These are phyloP conservation scores for Trametes maxima DNA, from an alignment of 768 basidiomycete species.

Conservation along the genomic window DNA sequence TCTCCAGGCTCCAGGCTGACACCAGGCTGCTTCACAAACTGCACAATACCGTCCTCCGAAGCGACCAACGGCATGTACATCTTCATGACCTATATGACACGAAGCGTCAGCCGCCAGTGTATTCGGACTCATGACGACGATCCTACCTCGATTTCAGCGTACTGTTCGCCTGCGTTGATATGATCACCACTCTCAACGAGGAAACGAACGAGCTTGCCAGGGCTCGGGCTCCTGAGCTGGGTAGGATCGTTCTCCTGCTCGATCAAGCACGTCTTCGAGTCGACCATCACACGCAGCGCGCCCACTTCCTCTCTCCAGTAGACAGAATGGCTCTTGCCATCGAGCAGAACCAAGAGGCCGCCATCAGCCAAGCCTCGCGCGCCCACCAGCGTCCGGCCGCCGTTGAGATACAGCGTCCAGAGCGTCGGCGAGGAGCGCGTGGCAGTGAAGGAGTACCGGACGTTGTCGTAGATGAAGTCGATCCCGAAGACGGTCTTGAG, in stretches of 20 bases:
- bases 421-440: constrained; percentile 84
- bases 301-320: constrained; percentile 99
- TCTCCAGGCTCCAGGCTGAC: constrained; percentile 96
- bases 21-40: constrained; percentile 97
- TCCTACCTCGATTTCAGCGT: constrained; percentile 94
- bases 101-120: neutral
- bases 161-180: constrained; percentile 93
- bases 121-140: neutral
- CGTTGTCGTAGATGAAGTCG: constrained; percentile 97
- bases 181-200: constrained; percentile 98
- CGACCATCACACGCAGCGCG: constrained; percentile 88
- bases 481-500: constrained; percentile 95
- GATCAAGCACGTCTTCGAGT: constrained; percentile 96
- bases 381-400: constrained; percentile 89
- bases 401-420: constrained; percentile 97
- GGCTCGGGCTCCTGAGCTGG: constrained; percentile 92
- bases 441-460: constrained; percentile 94
- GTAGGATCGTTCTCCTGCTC: constrained; percentile 99
- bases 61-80: constrained; percentile 99
- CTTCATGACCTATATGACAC: constrained; percentile 80
- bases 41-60: constrained; percentile 90
- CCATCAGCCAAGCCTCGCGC: constrained; percentile 93
- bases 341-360: constrained; percentile 87
- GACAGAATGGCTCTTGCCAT: constrained; percentile 94
- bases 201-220: constrained; percentile 94